Base-by-base conservation (phyloP, 75 land plant genomes). In the Pinus tabuliformis region DNA sequence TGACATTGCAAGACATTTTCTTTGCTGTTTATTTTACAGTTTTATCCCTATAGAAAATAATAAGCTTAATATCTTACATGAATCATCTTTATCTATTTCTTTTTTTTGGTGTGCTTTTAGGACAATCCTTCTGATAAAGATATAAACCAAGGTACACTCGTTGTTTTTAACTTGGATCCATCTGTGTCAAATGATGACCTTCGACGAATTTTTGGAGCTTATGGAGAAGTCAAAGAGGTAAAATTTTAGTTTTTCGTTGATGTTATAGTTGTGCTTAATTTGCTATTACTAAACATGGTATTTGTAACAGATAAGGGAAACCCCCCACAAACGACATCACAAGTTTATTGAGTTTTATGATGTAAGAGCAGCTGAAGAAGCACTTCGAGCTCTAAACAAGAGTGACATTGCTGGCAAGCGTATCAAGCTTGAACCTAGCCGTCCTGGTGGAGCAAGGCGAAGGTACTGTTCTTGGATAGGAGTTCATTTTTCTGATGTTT, bases 51-150 rank as follows among this genome's bases (percentile, higher is more conserved):
- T 14, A 68, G 22, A 39, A 39, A 39, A 11, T 42, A 42, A 6
- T 18, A 39, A 68, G 5, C 11, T 68, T 68, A 9, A 49, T 49
- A 9, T 49, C 12, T 49, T 49, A 49, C 12, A 49, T 49, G 54
- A 49, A 9, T 9, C 54, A 49, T 49, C 12, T 49, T 11, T 9
- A 49, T 49, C 54, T 49, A 49, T 9, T 49, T n/a, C n/a, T 0
- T 45, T 11, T 49, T 49, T 49, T 49, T 9, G 54, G 12, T 49
- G 12, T 3, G 12, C 12, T 70, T 78, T 22, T 76, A 95, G 98
- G 96, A 95, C 64, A 95, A 95, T 79, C 96, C 98, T 54, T 95
- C 98, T 56, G 98, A 95, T 64, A 95, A 95, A 71, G 98, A 95
- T 85, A 83, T 95, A 16, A 95, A 93, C 73, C 98, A 95, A 84